phyloP scores from a whole-genome alignment of 345 rosid genomes.

The Lepidium africanum region DNA sequence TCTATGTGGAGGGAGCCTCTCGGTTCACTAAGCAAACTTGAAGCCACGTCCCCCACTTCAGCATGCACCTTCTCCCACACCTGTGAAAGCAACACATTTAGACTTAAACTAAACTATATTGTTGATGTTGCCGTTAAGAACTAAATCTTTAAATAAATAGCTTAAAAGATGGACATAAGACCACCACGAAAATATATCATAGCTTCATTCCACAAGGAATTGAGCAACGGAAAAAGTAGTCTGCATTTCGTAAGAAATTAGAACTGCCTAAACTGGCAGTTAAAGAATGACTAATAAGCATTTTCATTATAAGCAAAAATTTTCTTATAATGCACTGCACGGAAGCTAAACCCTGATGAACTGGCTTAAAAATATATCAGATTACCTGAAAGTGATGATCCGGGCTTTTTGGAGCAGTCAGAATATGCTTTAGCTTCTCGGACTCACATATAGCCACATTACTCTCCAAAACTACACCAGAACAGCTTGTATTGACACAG shows the following conservation, averaged over 20 bases:
- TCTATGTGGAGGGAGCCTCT: conserved; percentile 19
- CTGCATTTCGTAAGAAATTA: neutral
- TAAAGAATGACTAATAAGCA: neutral
- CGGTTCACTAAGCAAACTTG: conserved; percentile 22
- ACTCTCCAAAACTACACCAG: conserved; percentile 60
- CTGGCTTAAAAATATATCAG: neutral
- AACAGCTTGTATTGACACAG: conserved; percentile 46
- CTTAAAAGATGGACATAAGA: neutral
- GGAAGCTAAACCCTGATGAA: neutral
- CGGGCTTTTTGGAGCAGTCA: conserved; percentile 13
- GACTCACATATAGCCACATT: conserved; percentile 27
- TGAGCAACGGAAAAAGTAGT: neutral
- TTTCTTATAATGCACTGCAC: neutral
- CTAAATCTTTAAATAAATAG: neutral
- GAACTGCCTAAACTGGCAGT: neutral
- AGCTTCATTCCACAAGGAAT: neutral
- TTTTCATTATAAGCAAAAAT: neutral
- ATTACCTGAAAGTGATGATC: conserved; percentile 40
- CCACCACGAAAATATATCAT: neutral
- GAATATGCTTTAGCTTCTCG: conserved; percentile 29
- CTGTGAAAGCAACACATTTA: conserved; percentile 23
- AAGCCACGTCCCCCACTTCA: conserved; percentile 28
- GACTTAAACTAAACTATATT: neutral
- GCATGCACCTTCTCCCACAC: conserved; percentile 20
- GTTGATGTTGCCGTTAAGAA: neutral